Evolutionary conservation across 208 protist genomes (phyloP).

Genomic region (Porcisia hertigi): DNA sequence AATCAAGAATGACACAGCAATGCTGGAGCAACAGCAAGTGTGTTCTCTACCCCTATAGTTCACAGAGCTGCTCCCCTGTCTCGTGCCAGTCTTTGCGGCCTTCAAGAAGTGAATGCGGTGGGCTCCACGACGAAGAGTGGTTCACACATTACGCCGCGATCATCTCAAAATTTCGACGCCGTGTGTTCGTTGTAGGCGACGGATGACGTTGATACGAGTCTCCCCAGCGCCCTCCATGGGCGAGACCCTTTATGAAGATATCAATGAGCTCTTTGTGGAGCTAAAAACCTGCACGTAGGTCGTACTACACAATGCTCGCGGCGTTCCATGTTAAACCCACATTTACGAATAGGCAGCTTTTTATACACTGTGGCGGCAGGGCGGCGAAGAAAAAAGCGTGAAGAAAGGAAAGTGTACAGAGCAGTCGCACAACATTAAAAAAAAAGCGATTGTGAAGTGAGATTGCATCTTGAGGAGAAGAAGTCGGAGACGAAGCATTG

Average conservation of each 20-base stretch:
- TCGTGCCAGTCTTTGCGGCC: background rate
- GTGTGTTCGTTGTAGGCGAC: background rate
- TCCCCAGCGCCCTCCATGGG: slow-evolving; percentile 9
- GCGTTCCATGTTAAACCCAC: background rate
- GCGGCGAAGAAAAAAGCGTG: background rate
- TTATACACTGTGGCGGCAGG: background rate
- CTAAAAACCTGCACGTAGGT: background rate
- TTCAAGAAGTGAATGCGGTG: background rate
- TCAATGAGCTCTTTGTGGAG: slow-evolving; percentile 8
- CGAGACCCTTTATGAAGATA: background rate
- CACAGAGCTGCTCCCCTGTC: background rate
- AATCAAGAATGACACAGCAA: no score
- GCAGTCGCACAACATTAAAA: no score
- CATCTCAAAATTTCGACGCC: background rate
- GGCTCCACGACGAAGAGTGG: background rate
- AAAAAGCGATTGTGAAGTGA: no score
- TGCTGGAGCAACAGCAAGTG: no score
- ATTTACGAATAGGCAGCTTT: background rate
- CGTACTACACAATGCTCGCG: background rate
- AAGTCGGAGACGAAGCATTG: no score
- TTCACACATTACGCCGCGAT: background rate
- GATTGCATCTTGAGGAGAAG: no score
- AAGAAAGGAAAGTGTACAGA: background rate
- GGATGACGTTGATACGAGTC: slow-evolving; percentile 13
- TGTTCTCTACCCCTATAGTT: no score